A percentile compares a stretch with the other conserved stretches of the same genome.
Conservation (phyloP, 2,329 filamentous ascomycete genomes). For the Aureobasidium zeae region DNA sequence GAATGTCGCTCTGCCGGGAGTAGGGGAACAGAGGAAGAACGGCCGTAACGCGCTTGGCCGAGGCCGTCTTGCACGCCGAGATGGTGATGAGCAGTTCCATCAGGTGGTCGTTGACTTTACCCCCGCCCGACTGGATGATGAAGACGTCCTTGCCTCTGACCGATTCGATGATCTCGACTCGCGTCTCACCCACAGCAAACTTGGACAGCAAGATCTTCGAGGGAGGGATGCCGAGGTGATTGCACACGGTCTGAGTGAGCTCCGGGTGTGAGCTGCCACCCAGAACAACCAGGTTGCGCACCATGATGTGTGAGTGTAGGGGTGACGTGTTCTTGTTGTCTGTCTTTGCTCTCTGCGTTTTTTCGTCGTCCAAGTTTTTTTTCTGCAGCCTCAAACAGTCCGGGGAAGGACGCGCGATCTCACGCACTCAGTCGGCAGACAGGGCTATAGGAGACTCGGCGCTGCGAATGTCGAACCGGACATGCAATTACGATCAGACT, state of each 20-base stretch:
- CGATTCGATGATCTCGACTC: conserved; percentile 91
- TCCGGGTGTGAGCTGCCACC: conserved; percentile 87
- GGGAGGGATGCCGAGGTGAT: conserved; percentile 74
- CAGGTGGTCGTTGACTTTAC: conserved; percentile 89
- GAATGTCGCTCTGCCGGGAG: conserved; percentile 88
- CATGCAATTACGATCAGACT: not conserved
- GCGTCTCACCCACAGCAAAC: conserved; percentile 90
- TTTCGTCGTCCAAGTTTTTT: not conserved
- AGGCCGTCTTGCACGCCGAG: conserved; percentile 93
- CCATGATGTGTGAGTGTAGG: conserved; percentile 48
- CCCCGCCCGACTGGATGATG: conserved; percentile 90
- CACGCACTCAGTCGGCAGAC: not conserved
- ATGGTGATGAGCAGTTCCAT: conserved; percentile 97
- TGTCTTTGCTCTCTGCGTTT: conserved; percentile 3
- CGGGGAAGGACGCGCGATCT: not conserved
- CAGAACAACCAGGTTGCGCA: conserved; percentile 88
- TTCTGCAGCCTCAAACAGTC: no score
- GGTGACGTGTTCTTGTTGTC: not conserved
- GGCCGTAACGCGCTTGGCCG: conserved; percentile 83
- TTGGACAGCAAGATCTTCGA: conserved; percentile 79
- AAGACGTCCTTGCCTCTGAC: conserved; percentile 98
- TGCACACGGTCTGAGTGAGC: conserved; percentile 78
- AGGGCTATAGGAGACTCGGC: not conserved
- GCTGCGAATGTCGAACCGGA: not conserved
- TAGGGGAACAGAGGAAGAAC: conserved; percentile 95